Evolutionary conservation across 2,329 filamentous ascomycete species (phyloP).

Genomic region (Sphaerostilbella broomeana): DNA sequence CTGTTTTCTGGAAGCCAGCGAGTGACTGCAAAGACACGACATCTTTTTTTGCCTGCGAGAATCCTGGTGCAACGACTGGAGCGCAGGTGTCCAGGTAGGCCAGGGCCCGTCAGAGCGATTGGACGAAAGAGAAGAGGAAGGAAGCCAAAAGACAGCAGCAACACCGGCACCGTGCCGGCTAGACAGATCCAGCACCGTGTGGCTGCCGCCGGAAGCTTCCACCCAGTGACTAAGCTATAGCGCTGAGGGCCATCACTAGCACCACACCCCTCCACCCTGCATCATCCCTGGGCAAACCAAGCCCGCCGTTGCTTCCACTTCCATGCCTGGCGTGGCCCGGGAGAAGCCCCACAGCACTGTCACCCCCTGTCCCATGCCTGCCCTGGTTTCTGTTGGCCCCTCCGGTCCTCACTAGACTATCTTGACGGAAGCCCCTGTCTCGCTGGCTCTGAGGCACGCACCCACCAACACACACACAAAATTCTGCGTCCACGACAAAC

Average conservation of each 20-base stretch:
- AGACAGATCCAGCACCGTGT: slow-evolving; percentile 17
- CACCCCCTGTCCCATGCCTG: slow-evolving; percentile 20
- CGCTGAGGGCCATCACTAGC: neutral
- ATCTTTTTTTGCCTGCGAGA: no score
- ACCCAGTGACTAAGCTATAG: slow-evolving; percentile 13
- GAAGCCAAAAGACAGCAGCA: neutral
- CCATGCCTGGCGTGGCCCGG: slow-evolving; percentile 2
- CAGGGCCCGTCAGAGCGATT: slow-evolving; percentile 3
- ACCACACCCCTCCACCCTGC: slow-evolving; percentile 8
- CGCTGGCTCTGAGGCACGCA: slow-evolving; percentile 19
- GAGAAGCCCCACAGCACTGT: slow-evolving; percentile 2
- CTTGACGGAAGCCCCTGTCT: no score
- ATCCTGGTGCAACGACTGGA: neutral
- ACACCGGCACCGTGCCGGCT: neutral
- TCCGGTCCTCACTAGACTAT: neutral
- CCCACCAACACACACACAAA: slow-evolving; percentile 20
- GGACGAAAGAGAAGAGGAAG: neutral
- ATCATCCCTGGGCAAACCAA: neutral
- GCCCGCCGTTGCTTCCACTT: neutral
- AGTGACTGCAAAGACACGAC: no score
- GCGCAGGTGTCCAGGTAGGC: neutral
- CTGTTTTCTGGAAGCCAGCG: slow-evolving; percentile 5
- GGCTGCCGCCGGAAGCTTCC: slow-evolving; percentile 15
- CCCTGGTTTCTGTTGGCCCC: slow-evolving; percentile 15
- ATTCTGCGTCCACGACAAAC: slow-evolving; percentile 23